Base-by-base conservation (phyloP, 1,284 basidiomycete genomes). In the Ceratobasidium theobromae region DNA sequence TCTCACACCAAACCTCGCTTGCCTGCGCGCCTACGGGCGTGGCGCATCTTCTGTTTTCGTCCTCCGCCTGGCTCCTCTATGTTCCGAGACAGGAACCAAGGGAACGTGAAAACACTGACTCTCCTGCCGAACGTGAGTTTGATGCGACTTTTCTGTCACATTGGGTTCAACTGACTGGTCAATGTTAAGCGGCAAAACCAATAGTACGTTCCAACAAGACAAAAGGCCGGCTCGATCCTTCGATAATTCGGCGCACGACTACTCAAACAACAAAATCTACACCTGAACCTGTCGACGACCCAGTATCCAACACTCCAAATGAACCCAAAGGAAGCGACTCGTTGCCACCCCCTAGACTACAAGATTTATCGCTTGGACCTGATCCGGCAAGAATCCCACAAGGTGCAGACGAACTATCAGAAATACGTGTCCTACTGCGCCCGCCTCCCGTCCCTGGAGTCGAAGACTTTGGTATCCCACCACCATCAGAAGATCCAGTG, bases 381-480 rank as follows among this genome's bases (percentile, higher is more conserved):
- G 55, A 53, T 45, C 1, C 30, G 14, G 9, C n/a, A n/a, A n/a
- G n/a, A n/a, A 6, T 28, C n/a, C 25, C 43, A 18, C 25, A 23
- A 3, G 45, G 48, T n/a, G 57, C 58, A 14, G 67, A 55, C 21
- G 70, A 70, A 21, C 41, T 43, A 11, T 55, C 67, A 3, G 28
- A 45, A 12, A 68, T 89, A 33, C 80, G 86, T 32, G 73, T 75
- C 3, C 74, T 87, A 0, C 76, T 91, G 18, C 77, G 75, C n/a
- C 89, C 88, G 1, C 82, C 85, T 11, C 78, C 83, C 1, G 85
- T 88, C 69, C 78, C 81, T 1, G 88, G 83, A 5, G 71, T 86
- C 2, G 79, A 78, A 0, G 84, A 92, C 71, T 94, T 90, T 90
- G 91, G 89, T 4, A 91, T 95, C 68, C 89, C 90, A 0, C 80